Evolutionary conservation across 225 moss, liverwort and hornwort genomes (phyloP).

Genomic region (Polytrichum commune): DNA sequence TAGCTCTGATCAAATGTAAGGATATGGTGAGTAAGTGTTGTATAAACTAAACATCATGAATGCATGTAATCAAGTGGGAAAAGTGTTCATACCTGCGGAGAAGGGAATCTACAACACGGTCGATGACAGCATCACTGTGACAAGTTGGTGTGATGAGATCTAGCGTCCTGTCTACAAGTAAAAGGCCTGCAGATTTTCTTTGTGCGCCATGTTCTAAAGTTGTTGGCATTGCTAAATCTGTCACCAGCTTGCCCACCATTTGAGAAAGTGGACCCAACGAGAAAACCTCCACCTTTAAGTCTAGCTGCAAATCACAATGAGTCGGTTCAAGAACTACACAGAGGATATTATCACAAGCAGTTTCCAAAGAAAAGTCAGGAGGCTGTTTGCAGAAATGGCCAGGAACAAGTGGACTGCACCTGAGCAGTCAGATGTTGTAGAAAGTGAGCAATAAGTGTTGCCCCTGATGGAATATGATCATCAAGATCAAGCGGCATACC

Average conservation of each 20-base stretch:
- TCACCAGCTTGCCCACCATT: constrained; percentile 84
- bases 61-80: neutral
- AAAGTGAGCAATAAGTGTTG: constrained; percentile 82
- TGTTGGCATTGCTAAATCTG: constrained; percentile 70
- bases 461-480: constrained; percentile 77
- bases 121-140: constrained; percentile 82
- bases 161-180: constrained; percentile 79
- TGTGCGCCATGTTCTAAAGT: constrained; percentile 62
- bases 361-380: neutral
- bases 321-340: constrained; percentile 11
- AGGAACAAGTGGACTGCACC: constrained; percentile 32
- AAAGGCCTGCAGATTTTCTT: constrained; percentile 72
- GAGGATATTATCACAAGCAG: neutral
- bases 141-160: constrained; percentile 80
- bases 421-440: constrained; percentile 74
- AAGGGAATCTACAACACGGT: constrained; percentile 68
- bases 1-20: too few relatives aligned
- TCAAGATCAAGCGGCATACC: constrained; percentile 62
- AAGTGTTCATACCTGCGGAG: constrained; percentile 49
- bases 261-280: constrained; percentile 87
- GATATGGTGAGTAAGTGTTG: too few relatives aligned
- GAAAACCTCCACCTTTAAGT: constrained; percentile 85
- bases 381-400: neutral
- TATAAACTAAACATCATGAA: neutral
- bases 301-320: constrained; percentile 68